These are phyloP conservation scores for Phytopythium cucurbitacearum DNA, from an alignment of 352 stramenopile genomes.

Conservation along the genomic window DNA sequence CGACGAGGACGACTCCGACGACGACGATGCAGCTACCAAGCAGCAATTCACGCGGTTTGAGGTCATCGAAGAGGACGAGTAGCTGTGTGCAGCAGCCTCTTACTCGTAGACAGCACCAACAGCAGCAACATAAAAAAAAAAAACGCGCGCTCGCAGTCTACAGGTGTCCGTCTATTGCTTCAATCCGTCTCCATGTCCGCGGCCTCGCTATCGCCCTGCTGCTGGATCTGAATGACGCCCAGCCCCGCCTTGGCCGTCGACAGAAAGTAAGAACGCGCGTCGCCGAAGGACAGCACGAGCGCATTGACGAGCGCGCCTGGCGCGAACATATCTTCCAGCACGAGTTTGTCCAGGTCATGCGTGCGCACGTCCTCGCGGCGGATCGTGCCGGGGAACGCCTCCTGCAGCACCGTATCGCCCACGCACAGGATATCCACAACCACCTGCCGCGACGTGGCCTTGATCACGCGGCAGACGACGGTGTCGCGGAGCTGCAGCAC, in stretches of 20 bases:
- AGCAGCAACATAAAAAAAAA: too few species aligned
- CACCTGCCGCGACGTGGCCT: constrained; percentile 70
- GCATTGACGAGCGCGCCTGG: constrained; percentile 72
- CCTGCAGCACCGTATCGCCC: constrained; percentile 63
- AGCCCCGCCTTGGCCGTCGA: constrained; percentile 70
- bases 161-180: constrained; percentile 3
- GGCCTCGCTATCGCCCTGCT: constrained; percentile 25
- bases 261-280: constrained; percentile 83
- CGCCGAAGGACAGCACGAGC: constrained; percentile 77
- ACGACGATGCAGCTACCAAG: constrained; percentile 15
- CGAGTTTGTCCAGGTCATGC: constrained; percentile 77
- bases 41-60: constrained; percentile 43
- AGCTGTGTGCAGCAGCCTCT: not conserved
- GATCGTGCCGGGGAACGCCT: constrained; percentile 77
- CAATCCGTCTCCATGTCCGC: constrained; percentile 49
- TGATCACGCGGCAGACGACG: constrained; percentile 60
- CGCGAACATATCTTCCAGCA: constrained; percentile 73
- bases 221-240: constrained; percentile 45
- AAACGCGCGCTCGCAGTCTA: too few species aligned
- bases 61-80: constrained; percentile 35
- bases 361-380: constrained; percentile 75
- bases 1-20: constrained; percentile 23
- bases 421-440: constrained; percentile 78
- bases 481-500: constrained; percentile 64
- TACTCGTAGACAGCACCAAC: too few species aligned